Evolutionary conservation across 1,139 yeast species (phyloP), one percentile per base, ranked within the genome.

Genomic region (Diutina neorugosa): DNA sequence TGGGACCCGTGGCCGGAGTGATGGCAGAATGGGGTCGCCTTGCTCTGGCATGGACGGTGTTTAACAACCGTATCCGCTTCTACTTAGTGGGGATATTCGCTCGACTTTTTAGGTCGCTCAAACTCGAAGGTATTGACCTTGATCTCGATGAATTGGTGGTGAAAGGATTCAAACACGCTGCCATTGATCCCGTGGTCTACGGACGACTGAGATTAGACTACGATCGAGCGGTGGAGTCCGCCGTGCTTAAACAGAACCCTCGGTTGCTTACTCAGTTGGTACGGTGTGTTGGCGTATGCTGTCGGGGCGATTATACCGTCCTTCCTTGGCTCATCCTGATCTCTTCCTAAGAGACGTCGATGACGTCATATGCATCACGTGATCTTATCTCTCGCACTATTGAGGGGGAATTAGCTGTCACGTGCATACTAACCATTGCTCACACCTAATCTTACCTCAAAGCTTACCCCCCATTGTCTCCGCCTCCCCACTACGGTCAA

Each of bases 1-100:
- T 19, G 19, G 48, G 48, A 4, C 48, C 48, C 19, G 48, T 27
- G 41, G 50, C 50, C 14, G 41, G 40, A 3, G 50, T 46, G 40
- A 27, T 46, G 20, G 40, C 37, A 2, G 50, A 46, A 27, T 46
- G 50, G 50, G 50, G 40, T 12, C 37, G 50, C 4, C 25, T 46
- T 6, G 50, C 21, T 4, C 50, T 14, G 40, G 41, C 40, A 3
- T 46, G 50, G 50, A 19, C 16, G 21, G 21, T 46, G n/a, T 46
- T 46, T 9, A 46, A 46, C 18, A 27, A n/a, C 21, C 20, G 40
- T 25, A 46, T 46, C 14, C 50, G 50, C 11, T 46, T 27, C 40
- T 25, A 25, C 21, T 16, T 46, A 2, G 50, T 46, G 37, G 40
- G 23, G 12, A 27, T 46, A 3, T 46, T 46, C 16, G 27, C 40